Evolutionary conservation across 169 alveolate genomes (phyloP), one percentile per base, ranked within the genome.

Genomic region (Plasmodium malariae): DNA sequence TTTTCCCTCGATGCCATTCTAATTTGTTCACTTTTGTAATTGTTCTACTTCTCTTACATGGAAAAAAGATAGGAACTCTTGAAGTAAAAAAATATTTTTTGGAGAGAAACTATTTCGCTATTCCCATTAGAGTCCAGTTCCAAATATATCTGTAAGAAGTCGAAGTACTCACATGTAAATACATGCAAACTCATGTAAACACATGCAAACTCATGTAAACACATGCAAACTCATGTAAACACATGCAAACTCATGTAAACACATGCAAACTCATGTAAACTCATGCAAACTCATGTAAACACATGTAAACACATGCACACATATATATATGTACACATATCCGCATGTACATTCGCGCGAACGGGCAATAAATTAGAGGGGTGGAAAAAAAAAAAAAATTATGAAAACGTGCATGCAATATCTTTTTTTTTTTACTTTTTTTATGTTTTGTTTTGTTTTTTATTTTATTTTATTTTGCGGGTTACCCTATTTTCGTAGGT

Each of bases 61-160:
- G 89, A 78, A 62, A 78, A 78, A 12, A 78, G 5, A 37, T 62
- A 63, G 28, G 89, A 78, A 19, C 78, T 78, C 34, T 69, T 78
- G 78, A 78, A 78, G 37, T 78, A 78, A 36, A 62, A 69, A 36
- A 78, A 78, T 14, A 78, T 21, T 40, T 78, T 78, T 30, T 78
- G 78, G 24, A 63, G 89, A 45, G 89, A 65, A 14, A 78, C 55
- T 17, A 78, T 78, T 68, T 78, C 69, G 72, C 89, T 78, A 32
- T 45, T 62, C 26, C 89, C 89, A 48, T 78, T 78, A 4, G 72
- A 5, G 36, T 78, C 89, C 24, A 78, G 60, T 45, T 78, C 89
- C 48, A 78, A 32, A 12, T 30, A 6, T 34, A 78, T 24, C 89
- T 78, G 26, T 19, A 63, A 45, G 30, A 62, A n/a, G n/a, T n/a